Evolutionary conservation across 1,284 basidiomycete genomes (phyloP).

Genomic region (Prillingera fragicola): DNA sequence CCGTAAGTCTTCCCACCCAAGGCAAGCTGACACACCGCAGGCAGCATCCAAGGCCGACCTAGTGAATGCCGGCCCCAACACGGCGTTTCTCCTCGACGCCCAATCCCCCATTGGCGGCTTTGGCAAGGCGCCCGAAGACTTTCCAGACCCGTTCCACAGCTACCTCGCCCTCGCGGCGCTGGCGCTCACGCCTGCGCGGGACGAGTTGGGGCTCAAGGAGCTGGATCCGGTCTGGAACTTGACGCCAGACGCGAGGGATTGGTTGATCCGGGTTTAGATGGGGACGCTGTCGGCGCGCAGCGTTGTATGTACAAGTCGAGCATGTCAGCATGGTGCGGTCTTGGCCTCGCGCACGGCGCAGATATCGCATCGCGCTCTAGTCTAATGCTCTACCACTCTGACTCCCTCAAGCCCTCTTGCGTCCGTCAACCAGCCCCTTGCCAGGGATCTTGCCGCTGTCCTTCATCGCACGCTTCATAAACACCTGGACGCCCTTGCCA

Average conservation of each 20-base stretch:
- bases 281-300: not conserved
- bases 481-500: constrained; percentile 16
- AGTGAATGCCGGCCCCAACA: constrained; percentile 56
- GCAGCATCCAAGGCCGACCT: constrained; percentile 47
- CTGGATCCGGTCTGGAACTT: constrained; percentile 69
- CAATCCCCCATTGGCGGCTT: constrained; percentile 83
- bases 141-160: constrained; percentile 85
- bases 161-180: constrained; percentile 79
- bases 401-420: constrained; percentile 14
- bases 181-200: constrained; percentile 56
- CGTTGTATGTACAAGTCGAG: not conserved
- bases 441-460: constrained; percentile 29
- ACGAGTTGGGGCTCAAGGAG: constrained; percentile 56
- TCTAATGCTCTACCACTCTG: not conserved
- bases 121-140: constrained; percentile 69
- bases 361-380: not conserved
- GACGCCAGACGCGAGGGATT: constrained; percentile 57
- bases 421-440: constrained; percentile 25
- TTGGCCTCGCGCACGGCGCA: not conserved
- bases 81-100: constrained; percentile 62
- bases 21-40: not conserved
- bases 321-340: not conserved
- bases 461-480: constrained; percentile 34
- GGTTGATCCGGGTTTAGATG: constrained; percentile 54
- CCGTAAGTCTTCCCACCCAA: constrained; percentile 51